Evolutionary conservation across 306 rosid genomes (phyloP).

Genomic region (Sophora flavescens): DNA sequence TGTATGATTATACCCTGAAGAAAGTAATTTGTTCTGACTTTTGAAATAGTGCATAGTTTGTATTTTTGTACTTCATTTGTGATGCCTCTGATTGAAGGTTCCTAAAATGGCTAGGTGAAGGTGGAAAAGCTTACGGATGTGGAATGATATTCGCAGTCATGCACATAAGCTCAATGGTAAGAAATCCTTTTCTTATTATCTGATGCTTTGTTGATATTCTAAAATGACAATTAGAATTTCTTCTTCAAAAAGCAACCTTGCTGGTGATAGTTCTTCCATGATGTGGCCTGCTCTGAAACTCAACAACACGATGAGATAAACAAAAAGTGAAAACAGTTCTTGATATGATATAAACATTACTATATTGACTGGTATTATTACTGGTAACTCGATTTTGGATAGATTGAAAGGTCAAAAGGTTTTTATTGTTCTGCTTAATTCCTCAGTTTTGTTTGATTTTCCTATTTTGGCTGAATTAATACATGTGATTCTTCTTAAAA

Average conservation of each 20-base stretch:
- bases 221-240: not conserved
- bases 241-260: slow-evolving; percentile 3
- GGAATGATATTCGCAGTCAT: slow-evolving; percentile 90
- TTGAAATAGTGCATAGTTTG: not conserved
- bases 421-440: not conserved
- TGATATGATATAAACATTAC: not conserved
- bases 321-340: not conserved
- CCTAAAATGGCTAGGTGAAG: slow-evolving; percentile 73
- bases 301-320: not conserved
- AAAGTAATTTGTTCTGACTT: not conserved
- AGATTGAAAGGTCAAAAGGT: not conserved
- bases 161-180: slow-evolving; percentile 96
- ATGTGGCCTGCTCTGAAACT: not conserved
- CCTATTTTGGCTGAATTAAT: not conserved
- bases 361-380: slow-evolving; percentile 1
- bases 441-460: slow-evolving; percentile 10
- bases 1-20: slow-evolving; percentile 1
- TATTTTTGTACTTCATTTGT: slow-evolving; percentile 17
- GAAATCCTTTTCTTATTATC: slow-evolving; percentile 24
- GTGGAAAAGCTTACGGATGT: slow-evolving; percentile 83
- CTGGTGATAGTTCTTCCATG: not conserved
- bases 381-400: not conserved
- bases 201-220: slow-evolving; percentile 1
- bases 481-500: slow-evolving; percentile 4
- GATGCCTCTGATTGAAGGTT: slow-evolving; percentile 62